Evolutionary conservation across 164 flowering plant species (phyloP).

Genomic region (Magnolia changhungtana): DNA sequence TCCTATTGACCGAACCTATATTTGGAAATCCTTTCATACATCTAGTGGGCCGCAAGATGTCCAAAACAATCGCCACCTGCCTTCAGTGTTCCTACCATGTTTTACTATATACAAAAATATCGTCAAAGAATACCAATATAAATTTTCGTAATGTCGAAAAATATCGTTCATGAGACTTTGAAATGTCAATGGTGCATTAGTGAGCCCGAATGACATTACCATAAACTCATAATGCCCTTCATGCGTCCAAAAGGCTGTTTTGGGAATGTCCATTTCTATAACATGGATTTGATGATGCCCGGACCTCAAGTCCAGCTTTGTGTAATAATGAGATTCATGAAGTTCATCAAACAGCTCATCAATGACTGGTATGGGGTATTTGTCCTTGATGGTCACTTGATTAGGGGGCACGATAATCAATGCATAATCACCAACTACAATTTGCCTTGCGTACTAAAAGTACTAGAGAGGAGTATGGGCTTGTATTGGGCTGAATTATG

Average conservation of each 20-base stretch:
- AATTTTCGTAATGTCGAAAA: background rate
- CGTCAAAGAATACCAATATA: background rate
- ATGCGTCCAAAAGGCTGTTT: background rate
- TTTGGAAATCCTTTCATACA: background rate
- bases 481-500: too few species aligned
- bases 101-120: background rate
- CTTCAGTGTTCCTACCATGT: background rate
- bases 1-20: background rate
- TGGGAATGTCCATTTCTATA: background rate
- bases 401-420: background rate
- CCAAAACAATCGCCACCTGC: background rate
- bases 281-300: background rate
- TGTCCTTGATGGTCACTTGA: background rate
- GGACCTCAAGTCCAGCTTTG: background rate
- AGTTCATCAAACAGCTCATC: background rate
- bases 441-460: background rate
- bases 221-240: background rate
- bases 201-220: background rate
- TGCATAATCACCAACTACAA: background rate
- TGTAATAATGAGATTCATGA: background rate
- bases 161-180: background rate
- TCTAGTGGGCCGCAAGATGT: background rate
- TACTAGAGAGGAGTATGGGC: background rate
- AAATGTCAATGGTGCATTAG: background rate
- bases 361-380: background rate